phyloP scores from a whole-genome alignment of 2,329 filamentous ascomycete species.

The Paecilomyces sp. region DNA sequence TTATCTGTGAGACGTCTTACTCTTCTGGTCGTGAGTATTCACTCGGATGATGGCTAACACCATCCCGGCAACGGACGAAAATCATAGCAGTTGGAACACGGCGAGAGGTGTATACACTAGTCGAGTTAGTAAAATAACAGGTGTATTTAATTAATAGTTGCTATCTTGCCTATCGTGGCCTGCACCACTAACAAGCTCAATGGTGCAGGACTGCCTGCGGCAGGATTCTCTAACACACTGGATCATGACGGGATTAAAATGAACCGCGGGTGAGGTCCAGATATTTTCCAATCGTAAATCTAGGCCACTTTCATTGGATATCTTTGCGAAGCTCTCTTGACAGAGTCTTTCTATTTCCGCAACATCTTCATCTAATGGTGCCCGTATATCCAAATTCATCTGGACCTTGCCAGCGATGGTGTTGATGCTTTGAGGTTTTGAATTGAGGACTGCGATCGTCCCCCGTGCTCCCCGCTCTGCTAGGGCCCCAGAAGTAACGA shows the following conservation, averaged over 20 bases:
- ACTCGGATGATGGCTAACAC: neutral
- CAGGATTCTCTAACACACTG: constrained; percentile 3
- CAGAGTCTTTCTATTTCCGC: constrained; percentile 2
- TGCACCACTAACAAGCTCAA: constrained; percentile 3
- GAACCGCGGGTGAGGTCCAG: constrained; percentile 1
- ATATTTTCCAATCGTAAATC: constrained; percentile 1
- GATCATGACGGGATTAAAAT: constrained; percentile 1
- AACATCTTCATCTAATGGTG: constrained; percentile 5
- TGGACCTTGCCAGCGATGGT: constrained; percentile 8
- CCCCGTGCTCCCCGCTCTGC: neutral
- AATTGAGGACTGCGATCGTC: constrained; percentile 5
- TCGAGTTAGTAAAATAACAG: neutral
- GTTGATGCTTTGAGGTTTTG: constrained; percentile 9
- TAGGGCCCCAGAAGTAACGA: constrained; percentile 34
- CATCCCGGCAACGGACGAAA: neutral
- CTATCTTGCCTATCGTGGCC: neutral
- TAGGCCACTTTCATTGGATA: neutral
- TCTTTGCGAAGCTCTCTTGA: neutral
- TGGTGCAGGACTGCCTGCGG: neutral
- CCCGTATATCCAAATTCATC: constrained; percentile 7
- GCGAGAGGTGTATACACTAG: neutral
- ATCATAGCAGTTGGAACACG: neutral
- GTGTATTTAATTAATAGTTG: neutral
- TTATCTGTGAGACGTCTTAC: neutral
- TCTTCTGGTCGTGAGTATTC: constrained; percentile 3